Base-by-base conservation (phyloP, 192 early-diverging fungal genomes). In the Coemansia sp. region DNA sequence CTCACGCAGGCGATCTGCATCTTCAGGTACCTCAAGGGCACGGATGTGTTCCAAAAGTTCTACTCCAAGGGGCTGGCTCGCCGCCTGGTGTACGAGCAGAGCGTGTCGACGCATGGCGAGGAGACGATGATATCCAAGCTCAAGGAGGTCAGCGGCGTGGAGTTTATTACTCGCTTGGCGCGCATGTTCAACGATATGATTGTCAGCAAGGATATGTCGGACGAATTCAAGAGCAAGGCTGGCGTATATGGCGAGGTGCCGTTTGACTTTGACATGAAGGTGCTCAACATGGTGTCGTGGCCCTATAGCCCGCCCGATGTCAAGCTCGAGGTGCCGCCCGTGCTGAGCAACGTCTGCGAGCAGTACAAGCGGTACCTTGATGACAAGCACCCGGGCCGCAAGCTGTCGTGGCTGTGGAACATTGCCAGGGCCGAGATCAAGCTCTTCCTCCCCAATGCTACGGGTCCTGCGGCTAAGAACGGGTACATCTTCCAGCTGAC, bases 41-140 rank as follows among this genome's bases (percentile, higher is more conserved):
- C 94, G 75, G 97, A 99, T 73, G 93, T 99, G 31, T 99, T 98
- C 84, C 95, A 97, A 76, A 94, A 95, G 81, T 95, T 96, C 55
- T 99, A 99, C 79, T 88, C 90, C 36, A 93, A 91, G 73, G 90
- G 91, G 84, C 77, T 99, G 70, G 93, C 95, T 26, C 93, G 93
- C 56, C 95, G 97, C 39, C 86, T 99, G 16, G 92, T 99, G 16
- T 88, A 94, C 81, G 86, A 85, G 50, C 86, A 90, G 9, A 98
- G 94, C 18, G 92, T 91, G 33, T 94, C 92, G 25, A 90, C 93
- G 50, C 95, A 99, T 69, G 87, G 90, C 58, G 97, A 99, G 75
- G 90, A 89, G 39, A 90, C 86, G 57, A 99, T 99, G 95, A 96
- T 99, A 61, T 88, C 89, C 42, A 89, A 92, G 82, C 84, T 99